phyloP scores from a whole-genome alignment of 2,329 filamentous ascomycete species.

The Ceratocystis variospora region DNA sequence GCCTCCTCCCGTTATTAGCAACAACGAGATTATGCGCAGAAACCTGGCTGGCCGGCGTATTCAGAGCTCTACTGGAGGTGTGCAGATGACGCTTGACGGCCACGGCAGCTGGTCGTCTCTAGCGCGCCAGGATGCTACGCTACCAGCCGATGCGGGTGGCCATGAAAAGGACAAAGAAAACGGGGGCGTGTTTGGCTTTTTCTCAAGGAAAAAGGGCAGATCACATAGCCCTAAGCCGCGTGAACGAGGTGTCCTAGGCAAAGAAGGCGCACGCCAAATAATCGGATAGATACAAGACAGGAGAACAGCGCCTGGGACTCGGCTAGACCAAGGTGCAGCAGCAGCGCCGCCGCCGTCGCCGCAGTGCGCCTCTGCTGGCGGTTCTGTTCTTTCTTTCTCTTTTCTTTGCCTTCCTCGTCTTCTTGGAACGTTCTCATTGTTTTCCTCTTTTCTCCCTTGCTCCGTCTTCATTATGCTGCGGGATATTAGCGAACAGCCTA shows the following conservation, averaged over 20 bases:
- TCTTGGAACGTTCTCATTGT: not conserved
- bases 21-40: conserved; percentile 15
- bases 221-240: conserved; percentile 89
- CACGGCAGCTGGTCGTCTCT: conserved; percentile 84
- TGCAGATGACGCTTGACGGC: conserved; percentile 83
- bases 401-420: not conserved
- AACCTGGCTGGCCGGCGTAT: conserved; percentile 40
- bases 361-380: not conserved
- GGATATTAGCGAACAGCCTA: not conserved
- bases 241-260: conserved; percentile 83
- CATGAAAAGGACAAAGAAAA: conserved; percentile 40
- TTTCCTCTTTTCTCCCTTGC: not conserved
- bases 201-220: conserved; percentile 77
- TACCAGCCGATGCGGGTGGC: conserved; percentile 51
- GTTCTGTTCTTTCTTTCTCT: not conserved
- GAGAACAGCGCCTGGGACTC: not conserved
- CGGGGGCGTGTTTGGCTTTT: conserved; percentile 80
- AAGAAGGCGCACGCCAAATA: conserved; percentile 78
- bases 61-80: conserved; percentile 64
- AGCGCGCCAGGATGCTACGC: conserved; percentile 66
- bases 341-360: not conserved
- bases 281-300: conserved; percentile 39
- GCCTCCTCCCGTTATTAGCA: conserved; percentile 1
- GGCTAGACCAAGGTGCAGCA: not conserved
- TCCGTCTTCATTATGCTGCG: not conserved